Evolutionary conservation across 306 rosid genomes (phyloP).

Genomic region (Cicer judaicum): DNA sequence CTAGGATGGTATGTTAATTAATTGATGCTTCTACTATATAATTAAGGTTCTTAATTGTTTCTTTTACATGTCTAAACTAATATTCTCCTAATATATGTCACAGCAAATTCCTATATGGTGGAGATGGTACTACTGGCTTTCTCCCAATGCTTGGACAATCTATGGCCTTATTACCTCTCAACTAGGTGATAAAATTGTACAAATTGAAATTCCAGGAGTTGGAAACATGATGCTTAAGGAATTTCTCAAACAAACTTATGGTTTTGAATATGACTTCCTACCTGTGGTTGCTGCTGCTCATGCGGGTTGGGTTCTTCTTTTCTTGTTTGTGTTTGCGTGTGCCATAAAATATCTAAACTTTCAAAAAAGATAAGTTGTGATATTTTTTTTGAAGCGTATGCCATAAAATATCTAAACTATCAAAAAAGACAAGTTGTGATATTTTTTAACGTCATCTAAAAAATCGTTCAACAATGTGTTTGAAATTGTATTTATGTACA

Average conservation of each 20-base stretch:
- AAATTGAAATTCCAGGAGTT: slow-evolving; percentile 45
- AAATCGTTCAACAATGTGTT: background rate
- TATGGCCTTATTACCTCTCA: slow-evolving; percentile 51
- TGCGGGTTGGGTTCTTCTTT: slow-evolving; percentile 71
- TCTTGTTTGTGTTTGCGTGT: slow-evolving; percentile 66
- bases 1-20: slow-evolving; percentile 58
- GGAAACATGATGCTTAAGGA: background rate
- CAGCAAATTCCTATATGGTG: slow-evolving; percentile 79
- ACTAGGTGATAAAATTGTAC: slow-evolving; percentile 36
- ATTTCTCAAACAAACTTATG: slow-evolving; percentile 49
- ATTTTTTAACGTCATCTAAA: background rate
- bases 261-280: slow-evolving; percentile 62
- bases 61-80: background rate
- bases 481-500: background rate
- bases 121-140: slow-evolving; percentile 71
- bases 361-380: slow-evolving; percentile 53
- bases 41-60: background rate
- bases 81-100: background rate
- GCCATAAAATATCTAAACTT: slow-evolving; percentile 70
- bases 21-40: background rate
- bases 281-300: slow-evolving; percentile 58
- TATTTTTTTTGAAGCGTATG: slow-evolving; percentile 45
- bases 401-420: slow-evolving; percentile 69
- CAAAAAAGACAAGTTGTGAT: slow-evolving; percentile 52
- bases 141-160: slow-evolving; percentile 50